Conservation (phyloP, 2,329 filamentous ascomycete genomes). For the Arthrobotrys musiformis region DNA sequence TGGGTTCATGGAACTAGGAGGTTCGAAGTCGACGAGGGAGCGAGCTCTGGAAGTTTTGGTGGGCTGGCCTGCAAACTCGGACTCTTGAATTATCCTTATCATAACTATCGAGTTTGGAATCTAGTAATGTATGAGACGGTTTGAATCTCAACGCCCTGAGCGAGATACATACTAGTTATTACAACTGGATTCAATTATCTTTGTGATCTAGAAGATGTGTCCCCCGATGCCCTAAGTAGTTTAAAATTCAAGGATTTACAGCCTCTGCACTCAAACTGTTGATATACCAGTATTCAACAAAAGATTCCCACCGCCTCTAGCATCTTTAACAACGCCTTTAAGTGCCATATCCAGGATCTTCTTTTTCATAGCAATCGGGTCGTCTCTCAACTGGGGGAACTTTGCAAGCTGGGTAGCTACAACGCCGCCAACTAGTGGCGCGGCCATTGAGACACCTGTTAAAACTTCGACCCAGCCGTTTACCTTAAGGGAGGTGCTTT, state of each 20-base stretch:
- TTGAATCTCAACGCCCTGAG: too few species aligned
- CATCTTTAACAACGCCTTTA: slow-evolving; percentile 45
- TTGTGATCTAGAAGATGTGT: too few species aligned
- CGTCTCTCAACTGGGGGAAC: slow-evolving; percentile 40
- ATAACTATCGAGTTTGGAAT: too few species aligned
- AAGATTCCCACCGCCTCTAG: slow-evolving; percentile 39
- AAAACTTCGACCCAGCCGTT: not conserved
- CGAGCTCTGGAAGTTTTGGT: not conserved
- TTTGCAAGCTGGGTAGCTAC: slow-evolving; percentile 27
- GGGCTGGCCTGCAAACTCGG: not conserved
- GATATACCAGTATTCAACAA: slow-evolving; percentile 18
- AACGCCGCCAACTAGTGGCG: slow-evolving; percentile 25
- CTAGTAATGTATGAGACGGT: too few species aligned
- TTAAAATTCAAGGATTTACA: not conserved
- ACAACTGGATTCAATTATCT: too few species aligned
- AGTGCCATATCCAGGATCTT: slow-evolving; percentile 44
- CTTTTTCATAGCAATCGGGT: slow-evolving; percentile 57
- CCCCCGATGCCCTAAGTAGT: too few species aligned
- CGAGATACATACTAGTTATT: too few species aligned
- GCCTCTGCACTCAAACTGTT: not conserved
- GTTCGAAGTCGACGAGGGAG: not conserved
- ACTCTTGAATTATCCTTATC: not conserved
- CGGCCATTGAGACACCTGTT: slow-evolving; percentile 23
- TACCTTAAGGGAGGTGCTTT: not conserved
- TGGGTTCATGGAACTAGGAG: not conserved